Percentiles rank a stretch among this genome's conserved stretches.
These are phyloP conservation scores for Phytopythium litorale DNA, from an alignment of 352 stramenopile species.

Conservation along the genomic window DNA sequence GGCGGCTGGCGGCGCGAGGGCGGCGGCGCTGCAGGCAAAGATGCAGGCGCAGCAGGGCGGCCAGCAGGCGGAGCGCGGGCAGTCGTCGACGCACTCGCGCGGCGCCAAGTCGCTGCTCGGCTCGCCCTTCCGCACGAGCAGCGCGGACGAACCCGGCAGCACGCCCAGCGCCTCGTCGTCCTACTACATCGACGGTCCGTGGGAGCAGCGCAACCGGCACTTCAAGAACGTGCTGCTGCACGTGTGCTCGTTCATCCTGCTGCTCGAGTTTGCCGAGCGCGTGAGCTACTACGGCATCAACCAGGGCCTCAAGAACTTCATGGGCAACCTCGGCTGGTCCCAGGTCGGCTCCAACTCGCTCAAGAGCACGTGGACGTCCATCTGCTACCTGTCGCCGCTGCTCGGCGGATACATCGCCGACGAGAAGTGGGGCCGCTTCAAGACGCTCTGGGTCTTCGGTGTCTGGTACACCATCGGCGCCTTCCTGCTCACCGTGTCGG, in stretches of 20 bases:
- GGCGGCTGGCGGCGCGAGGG: neutral
- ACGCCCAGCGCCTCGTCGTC: constrained; percentile 53
- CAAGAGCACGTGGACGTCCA: constrained; percentile 88
- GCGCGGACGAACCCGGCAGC: constrained; percentile 29
- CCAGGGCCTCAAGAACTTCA: constrained; percentile 86
- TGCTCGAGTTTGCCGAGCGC: constrained; percentile 82
- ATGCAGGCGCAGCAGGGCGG: constrained; percentile 22
- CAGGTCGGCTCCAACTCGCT: constrained; percentile 83
- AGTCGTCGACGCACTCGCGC: constrained; percentile 42
- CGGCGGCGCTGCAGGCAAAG: constrained; percentile 7
- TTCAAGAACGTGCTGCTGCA: constrained; percentile 84
- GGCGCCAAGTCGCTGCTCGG: constrained; percentile 33
- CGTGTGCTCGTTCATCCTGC: constrained; percentile 84
- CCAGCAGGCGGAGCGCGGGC: constrained; percentile 21
- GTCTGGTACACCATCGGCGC: constrained; percentile 74
- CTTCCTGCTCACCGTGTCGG: constrained; percentile 64
- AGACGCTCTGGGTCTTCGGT: constrained; percentile 79
- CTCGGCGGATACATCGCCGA: constrained; percentile 83
- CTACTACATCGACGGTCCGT: constrained; percentile 74
- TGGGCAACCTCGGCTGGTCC: constrained; percentile 67
- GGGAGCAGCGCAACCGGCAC: constrained; percentile 70
- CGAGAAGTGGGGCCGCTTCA: constrained; percentile 84
- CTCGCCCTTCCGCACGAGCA: constrained; percentile 33
- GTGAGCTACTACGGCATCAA: constrained; percentile 89
- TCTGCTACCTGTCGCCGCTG: constrained; percentile 82